Evolutionary conservation across 148 eudicot species (phyloP).

Genomic region (Agrostemma githago): DNA sequence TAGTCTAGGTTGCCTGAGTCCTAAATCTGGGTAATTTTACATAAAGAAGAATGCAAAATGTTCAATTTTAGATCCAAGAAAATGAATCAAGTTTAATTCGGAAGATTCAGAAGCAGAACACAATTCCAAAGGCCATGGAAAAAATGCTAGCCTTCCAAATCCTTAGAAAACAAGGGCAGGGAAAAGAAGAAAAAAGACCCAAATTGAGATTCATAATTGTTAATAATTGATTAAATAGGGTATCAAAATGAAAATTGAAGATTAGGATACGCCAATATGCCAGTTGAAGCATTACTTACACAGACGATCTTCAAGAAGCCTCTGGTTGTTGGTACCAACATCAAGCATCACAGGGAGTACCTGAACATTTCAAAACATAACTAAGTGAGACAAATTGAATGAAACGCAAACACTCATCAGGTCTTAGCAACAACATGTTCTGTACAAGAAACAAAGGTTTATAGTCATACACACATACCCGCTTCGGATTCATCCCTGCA

Average conservation of each 20-base stretch:
- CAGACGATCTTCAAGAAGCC: constrained; percentile 78
- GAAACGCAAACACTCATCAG: background rate
- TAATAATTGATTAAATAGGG: background rate
- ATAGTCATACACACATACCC: constrained; percentile 72
- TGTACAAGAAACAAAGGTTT: background rate
- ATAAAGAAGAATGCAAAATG: constrained; percentile 15
- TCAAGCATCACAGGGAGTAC: constrained; percentile 97
- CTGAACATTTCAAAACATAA: constrained; percentile 31
- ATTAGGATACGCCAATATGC: background rate
- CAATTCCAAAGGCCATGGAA: background rate
- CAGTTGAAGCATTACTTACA: constrained; percentile 47
- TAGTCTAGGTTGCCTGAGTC: constrained; percentile 80
- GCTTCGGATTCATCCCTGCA: constrained; percentile 93
- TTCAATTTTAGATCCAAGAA: constrained; percentile 6
- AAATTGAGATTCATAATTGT: background rate
- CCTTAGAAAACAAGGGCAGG: background rate
- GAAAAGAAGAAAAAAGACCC: background rate
- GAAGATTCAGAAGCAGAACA: background rate
- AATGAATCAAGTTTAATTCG: background rate
- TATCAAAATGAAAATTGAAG: background rate
- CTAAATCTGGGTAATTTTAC: constrained; percentile 62
- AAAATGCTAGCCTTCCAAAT: background rate
- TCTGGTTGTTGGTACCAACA: constrained; percentile 93
- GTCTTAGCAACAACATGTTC: background rate
- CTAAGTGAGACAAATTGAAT: background rate